Percentiles rank a stretch among this genome's conserved stretches.
Evolutionary conservation across 2,329 filamentous ascomycete genomes (phyloP).

Genomic region (Graphiopsis chlorocephala): DNA sequence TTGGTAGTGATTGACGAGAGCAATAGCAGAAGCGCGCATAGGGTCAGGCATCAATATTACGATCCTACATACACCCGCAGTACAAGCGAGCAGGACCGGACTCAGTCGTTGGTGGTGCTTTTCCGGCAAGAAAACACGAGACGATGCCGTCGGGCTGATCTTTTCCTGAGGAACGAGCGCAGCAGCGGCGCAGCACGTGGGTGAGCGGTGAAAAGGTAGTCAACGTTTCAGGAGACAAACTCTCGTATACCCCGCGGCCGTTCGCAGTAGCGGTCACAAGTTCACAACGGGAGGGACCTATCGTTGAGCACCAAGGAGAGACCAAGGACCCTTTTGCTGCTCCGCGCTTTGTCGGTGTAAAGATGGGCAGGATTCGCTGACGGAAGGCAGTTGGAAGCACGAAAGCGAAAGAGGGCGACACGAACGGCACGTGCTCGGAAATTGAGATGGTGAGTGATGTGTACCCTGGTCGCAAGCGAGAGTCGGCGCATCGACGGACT

Average conservation of each 20-base stretch:
- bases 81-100: not conserved
- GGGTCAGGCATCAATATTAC: not conserved
- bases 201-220: slow-evolving; percentile 1
- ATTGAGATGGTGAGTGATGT: not conserved
- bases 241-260: slow-evolving; percentile 10
- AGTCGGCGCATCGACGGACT: slow-evolving; percentile 2
- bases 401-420: not conserved
- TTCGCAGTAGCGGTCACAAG: slow-evolving; percentile 3
- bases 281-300: not conserved
- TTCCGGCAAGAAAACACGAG: not conserved
- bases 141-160: not conserved
- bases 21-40: not conserved
- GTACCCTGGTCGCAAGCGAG: not conserved
- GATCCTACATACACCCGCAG: not conserved
- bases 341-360: slow-evolving; percentile 4
- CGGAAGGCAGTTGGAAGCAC: not conserved
- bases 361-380: not conserved
- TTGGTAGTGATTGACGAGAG: not conserved
- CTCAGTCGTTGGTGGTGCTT: not conserved
- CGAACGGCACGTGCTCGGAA: slow-evolving; percentile 8
- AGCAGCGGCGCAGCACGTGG: slow-evolving; percentile 5
- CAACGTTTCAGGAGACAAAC: slow-evolving; percentile 6
- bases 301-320: not conserved
- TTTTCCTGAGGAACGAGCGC: not conserved
- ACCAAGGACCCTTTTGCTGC: not conserved